phyloP scores from a whole-genome alignment of 805 yeast genomes.

The Wickerhamomyces hampshirensis region DNA sequence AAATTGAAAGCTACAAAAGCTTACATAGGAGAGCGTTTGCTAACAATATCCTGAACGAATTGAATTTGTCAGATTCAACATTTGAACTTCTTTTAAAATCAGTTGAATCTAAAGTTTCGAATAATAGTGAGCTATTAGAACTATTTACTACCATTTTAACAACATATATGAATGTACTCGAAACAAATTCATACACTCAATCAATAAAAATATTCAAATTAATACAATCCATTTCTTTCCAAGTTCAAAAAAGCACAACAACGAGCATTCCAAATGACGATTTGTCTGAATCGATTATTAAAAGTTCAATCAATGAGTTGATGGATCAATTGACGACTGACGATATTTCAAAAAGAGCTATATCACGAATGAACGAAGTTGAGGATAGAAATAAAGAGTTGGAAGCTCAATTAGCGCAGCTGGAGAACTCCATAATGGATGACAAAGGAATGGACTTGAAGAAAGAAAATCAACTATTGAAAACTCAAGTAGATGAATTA shows the following conservation, averaged over 20 bases:
- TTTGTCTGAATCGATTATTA: conserved; percentile 41
- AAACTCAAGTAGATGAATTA: conserved; percentile 45
- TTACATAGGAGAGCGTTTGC: conserved; percentile 12
- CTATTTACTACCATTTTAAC: conserved; percentile 55
- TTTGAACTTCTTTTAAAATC: conserved; percentile 12
- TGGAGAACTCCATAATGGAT: conserved; percentile 9
- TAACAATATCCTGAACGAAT: conserved; percentile 19
- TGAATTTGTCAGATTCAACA: conserved; percentile 20
- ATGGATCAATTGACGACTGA: conserved; percentile 66
- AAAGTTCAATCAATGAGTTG: conserved; percentile 61
- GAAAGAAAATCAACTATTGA: conserved; percentile 49
- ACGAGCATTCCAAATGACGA: conserved; percentile 32
- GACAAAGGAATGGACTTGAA: conserved; percentile 22
- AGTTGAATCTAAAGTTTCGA: conserved; percentile 28
- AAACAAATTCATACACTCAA: conserved; percentile 38
- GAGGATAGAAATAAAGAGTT: conserved; percentile 38
- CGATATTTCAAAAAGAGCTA: conserved; percentile 67
- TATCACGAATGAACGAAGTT: conserved; percentile 42
- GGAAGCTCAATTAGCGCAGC: conserved; percentile 12
- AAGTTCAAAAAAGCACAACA: conserved; percentile 28
- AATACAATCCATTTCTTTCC: conserved; percentile 40
- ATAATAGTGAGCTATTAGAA: conserved; percentile 53
- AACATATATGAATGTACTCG: conserved; percentile 49
- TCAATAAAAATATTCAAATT: conserved; percentile 45
- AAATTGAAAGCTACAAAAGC: conserved; percentile 18